Evolutionary conservation across 2,329 filamentous ascomycete genomes (phyloP).

Genomic region (Penicillium sp.): DNA sequence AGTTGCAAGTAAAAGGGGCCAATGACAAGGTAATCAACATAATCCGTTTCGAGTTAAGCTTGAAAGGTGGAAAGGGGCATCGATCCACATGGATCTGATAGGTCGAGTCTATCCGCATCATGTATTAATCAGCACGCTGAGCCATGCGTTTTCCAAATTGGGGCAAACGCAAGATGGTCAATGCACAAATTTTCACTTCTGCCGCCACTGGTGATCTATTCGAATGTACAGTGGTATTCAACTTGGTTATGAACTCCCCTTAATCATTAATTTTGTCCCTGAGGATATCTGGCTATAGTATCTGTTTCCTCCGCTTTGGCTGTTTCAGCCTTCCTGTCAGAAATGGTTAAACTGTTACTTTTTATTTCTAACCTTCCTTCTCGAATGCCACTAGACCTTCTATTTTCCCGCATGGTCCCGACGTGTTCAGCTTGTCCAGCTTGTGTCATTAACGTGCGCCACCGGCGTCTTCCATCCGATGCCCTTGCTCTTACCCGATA

Average conservation of each 20-base stretch:
- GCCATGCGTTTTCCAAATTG: conserved; percentile 20
- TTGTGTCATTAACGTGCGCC: conserved; percentile 1
- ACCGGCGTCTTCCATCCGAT: background rate
- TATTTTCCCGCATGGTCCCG: background rate
- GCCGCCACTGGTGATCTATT: too few species aligned
- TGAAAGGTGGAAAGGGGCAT: too few species aligned
- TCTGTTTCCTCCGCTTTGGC: background rate
- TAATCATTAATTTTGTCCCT: background rate
- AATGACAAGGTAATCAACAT: background rate
- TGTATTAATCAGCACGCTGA: conserved; percentile 4
- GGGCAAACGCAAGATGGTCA: conserved; percentile 9
- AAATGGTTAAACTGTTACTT: background rate
- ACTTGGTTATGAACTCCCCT: background rate
- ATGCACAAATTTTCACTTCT: background rate
- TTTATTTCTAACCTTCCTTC: background rate
- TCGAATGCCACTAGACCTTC: background rate
- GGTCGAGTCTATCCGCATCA: conserved; percentile 7
- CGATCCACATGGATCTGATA: background rate
- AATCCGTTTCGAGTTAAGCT: background rate
- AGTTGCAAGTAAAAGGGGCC: too few species aligned
- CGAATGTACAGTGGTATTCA: too few species aligned
- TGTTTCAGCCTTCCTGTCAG: background rate
- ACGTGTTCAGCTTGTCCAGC: background rate
- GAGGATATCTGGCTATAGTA: too few species aligned
- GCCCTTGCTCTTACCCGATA: background rate